phyloP scores from a whole-genome alignment of 2,329 filamentous ascomycete species.

The Aaosphaeria pasadenensis region DNA sequence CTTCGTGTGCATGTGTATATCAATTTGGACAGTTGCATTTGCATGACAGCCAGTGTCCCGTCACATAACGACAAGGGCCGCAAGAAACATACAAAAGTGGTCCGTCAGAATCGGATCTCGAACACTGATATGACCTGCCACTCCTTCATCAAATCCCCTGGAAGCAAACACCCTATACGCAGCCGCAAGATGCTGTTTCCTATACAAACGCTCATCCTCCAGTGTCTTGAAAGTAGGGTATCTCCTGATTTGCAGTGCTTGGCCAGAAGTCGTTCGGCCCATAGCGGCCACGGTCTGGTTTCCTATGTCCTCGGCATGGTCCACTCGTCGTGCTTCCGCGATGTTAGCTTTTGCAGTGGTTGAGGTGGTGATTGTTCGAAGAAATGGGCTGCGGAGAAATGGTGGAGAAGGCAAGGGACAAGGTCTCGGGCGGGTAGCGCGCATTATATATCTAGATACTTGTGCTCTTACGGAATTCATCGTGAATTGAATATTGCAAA shows the following conservation, averaged over 20 bases:
- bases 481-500: no score
- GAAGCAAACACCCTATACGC: slow-evolving; percentile 41
- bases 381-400: no score
- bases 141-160: slow-evolving; percentile 40
- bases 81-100: slow-evolving; percentile 23
- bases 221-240: slow-evolving; percentile 41
- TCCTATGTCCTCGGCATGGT: slow-evolving; percentile 33
- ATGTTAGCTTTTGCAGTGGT: slow-evolving; percentile 10
- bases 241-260: slow-evolving; percentile 44
- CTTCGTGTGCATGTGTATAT: neutral
- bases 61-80: neutral
- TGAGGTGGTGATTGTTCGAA: neutral
- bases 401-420: no score
- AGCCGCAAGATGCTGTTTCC: slow-evolving; percentile 46
- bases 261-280: slow-evolving; percentile 46
- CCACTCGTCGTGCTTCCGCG: slow-evolving; percentile 18
- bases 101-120: slow-evolving; percentile 33
- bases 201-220: slow-evolving; percentile 42
- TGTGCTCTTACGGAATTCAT: no score
- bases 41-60: neutral
- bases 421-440: no score
- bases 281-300: slow-evolving; percentile 46
- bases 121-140: slow-evolving; percentile 47
- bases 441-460: no score
- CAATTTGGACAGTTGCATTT: neutral